phyloP scores from a whole-genome alignment of 352 stramenopile species.

The Globisporangium middletonii region DNA sequence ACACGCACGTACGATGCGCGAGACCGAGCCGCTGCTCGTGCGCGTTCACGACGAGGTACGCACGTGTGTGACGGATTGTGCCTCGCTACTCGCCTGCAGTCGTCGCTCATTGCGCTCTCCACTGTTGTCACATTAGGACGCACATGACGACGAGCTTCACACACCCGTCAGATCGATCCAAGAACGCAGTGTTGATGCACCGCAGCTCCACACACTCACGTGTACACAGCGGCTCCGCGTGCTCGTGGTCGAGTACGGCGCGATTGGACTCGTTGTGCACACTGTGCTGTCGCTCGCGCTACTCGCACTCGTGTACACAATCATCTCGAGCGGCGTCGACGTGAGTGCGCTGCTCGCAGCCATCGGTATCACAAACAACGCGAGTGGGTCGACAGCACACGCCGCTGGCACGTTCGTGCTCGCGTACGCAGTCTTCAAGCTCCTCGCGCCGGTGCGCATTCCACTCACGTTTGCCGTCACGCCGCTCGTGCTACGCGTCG shows the following conservation, averaged over 20 bases:
- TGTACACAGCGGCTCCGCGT: slow-evolving; percentile 66
- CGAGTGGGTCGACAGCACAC: slow-evolving; percentile 39
- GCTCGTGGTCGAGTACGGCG: slow-evolving; percentile 76
- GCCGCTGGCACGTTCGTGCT: slow-evolving; percentile 70
- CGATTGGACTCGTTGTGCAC: slow-evolving; percentile 66
- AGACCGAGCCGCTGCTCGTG: slow-evolving; percentile 6
- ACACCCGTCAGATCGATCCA: neutral
- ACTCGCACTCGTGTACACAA: slow-evolving; percentile 66
- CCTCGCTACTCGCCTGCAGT: no score
- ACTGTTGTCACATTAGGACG: no score
- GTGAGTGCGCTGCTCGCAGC: slow-evolving; percentile 42
- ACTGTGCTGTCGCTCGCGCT: slow-evolving; percentile 61
- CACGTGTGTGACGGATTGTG: no score
- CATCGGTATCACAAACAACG: slow-evolving; percentile 31
- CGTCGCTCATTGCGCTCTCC: no score
- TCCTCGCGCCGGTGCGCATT: slow-evolving; percentile 67
- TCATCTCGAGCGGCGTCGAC: slow-evolving; percentile 61
- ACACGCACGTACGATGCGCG: neutral
- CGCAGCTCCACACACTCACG: slow-evolving; percentile 14
- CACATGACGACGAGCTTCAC: no score
- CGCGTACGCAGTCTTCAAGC: slow-evolving; percentile 77
- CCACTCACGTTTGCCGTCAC: slow-evolving; percentile 77
- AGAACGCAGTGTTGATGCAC: neutral
- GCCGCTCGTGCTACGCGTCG: slow-evolving; percentile 55
- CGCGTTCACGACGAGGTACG: neutral